Conservation (phyloP, 345 rosid genomes). For the Balakata baccata region DNA sequence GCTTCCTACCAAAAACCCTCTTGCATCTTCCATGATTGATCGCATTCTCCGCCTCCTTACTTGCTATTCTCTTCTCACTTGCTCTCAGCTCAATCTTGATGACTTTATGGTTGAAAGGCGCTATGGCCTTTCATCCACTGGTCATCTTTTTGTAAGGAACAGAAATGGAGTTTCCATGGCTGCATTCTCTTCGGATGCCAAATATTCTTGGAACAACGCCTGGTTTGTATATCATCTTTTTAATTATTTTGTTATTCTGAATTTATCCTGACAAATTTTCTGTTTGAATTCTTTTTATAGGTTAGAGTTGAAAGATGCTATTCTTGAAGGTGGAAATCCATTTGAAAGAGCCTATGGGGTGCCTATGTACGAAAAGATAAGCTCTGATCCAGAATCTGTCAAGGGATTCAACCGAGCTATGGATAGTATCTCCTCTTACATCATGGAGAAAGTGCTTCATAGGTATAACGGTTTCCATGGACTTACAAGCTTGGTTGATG, state of each 20-base stretch:
- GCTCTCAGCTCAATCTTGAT: neutral
- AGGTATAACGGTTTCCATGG: neutral
- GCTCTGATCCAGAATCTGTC: neutral
- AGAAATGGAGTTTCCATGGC: neutral
- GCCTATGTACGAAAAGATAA: conserved; percentile 13
- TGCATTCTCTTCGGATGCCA: neutral
- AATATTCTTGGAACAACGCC: neutral
- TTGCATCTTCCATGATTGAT: neutral
- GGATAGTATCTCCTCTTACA: neutral
- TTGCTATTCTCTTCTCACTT: neutral
- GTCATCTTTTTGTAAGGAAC: neutral
- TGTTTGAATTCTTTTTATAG: conserved; percentile 1
- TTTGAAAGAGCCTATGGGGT: conserved; percentile 24
- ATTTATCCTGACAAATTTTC: neutral
- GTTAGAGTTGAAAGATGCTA: conserved; percentile 17
- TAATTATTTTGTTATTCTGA: too few relatives aligned
- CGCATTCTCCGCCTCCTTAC: conserved; percentile 4
- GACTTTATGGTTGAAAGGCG: neutral
- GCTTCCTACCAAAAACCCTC: conserved; percentile 5
- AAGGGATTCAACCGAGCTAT: neutral
- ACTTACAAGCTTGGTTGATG: neutral
- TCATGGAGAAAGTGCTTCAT: neutral
- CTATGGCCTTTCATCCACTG: neutral
- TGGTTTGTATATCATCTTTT: neutral
- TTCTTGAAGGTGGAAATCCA: conserved; percentile 22